phyloP scores from a whole-genome alignment of 106 monocot genomes.

The Agapanthus africanus region DNA sequence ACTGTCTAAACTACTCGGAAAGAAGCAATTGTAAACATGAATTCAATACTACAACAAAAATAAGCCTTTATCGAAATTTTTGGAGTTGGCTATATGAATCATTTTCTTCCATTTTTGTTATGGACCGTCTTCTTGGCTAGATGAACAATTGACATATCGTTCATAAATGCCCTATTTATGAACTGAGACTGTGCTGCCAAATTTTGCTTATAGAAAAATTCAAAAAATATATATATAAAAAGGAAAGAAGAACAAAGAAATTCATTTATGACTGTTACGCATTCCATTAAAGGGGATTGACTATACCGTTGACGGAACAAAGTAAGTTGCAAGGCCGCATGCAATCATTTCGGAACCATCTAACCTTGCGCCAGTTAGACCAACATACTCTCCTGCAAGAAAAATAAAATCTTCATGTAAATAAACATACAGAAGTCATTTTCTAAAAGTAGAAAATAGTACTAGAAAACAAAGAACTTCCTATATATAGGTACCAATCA shows the following conservation, averaged over 20 bases:
- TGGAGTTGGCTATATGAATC: neutral
- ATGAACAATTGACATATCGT: too few relatives aligned
- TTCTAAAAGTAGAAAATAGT: neutral
- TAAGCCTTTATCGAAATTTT: neutral
- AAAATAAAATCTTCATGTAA: conserved; percentile 1
- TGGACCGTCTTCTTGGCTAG: too few relatives aligned
- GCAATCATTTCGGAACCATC: conserved; percentile 96
- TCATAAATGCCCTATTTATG: too few relatives aligned
- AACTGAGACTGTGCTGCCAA: neutral
- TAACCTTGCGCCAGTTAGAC: conserved; percentile 79
- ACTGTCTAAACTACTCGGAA: neutral
- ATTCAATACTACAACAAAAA: neutral
- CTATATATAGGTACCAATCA: neutral
- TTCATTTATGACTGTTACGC: neutral
- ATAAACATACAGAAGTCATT: neutral
- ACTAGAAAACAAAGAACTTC: neutral
- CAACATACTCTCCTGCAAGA: conserved; percentile 89
- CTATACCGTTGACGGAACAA: conserved; percentile 68
- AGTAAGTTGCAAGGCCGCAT: conserved; percentile 94
- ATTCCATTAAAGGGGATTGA: neutral
- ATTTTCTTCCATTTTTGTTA: neutral
- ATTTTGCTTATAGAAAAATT: neutral
- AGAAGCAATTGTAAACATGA: neutral
- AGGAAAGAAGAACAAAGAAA: neutral
- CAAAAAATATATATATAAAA: neutral